Base-by-base conservation (phyloP, 495 filamentous ascomycete species). In the Clohesyomyces aquaticus region DNA sequence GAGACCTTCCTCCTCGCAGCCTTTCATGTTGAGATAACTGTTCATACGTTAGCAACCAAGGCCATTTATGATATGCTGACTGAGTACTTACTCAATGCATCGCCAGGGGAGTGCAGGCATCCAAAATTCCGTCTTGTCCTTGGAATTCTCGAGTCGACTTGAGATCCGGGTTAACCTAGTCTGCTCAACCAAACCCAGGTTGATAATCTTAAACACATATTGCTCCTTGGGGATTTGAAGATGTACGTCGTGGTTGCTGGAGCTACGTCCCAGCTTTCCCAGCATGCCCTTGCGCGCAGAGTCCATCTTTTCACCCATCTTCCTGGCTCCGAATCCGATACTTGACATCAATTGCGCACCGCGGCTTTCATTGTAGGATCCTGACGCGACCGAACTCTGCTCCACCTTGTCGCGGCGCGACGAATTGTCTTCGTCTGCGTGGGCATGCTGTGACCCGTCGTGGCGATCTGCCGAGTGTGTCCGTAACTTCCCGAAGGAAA, bases 41-140 rank as follows among this genome's bases (percentile, higher is more conserved):
- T 10, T 53, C 57, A 43, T 50, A 41, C 11, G 35, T 63, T 70
- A 59, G 48, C 19, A 52, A 55, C 25, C n/a, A 16, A 16, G n/a
- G 10, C 23, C 41, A 43, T 54, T 10, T 10, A 27, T 12, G 25
- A 28, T 18, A 4, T 2, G 1, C 45, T 25, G 27, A 46, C 21
- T n/a, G 32, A 19, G 26, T 10, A 78, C 83, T 75, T 74, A 86
- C 82, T 96, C 92, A 65, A 96, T 94, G 26, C 88, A 93, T 53
- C 92, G 81, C 84, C 91, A 96, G 0, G 92, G 92, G 48, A 96
- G 85, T 18, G 91, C 89, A 0, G 92, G 92, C 91, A 96, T 94
- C 92, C 92, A 96, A 71, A 93, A 96, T 69, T 96, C 92, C 0
- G 92, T 96, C 81, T 96, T 96, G 70, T 96, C 92, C 46, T 85